A percentile compares a stretch with the other conserved stretches of the same genome.
These are phyloP conservation scores for Sechiopsis laciniata DNA, from an alignment of 306 rosid species.

Conservation along the genomic window DNA sequence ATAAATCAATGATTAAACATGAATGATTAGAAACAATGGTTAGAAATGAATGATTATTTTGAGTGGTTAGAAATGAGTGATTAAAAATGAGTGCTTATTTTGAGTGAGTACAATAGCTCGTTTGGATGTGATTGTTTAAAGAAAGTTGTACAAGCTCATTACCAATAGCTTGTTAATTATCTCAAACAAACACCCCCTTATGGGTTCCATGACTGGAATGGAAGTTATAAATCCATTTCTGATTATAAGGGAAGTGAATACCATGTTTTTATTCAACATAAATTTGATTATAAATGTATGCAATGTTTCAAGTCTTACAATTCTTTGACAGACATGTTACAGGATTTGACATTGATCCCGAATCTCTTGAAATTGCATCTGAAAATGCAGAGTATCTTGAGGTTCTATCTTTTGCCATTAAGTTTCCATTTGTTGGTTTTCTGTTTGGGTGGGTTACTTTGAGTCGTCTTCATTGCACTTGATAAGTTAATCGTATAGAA, in stretches of 20 bases:
- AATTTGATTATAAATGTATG: background rate
- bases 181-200: too few species aligned
- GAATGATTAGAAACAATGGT: too few species aligned
- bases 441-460: constrained; percentile 19
- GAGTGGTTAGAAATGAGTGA: too few species aligned
- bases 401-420: constrained; percentile 35
- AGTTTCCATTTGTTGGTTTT: background rate
- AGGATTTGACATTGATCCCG: constrained; percentile 84
- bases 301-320: constrained; percentile 6
- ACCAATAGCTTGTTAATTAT: too few species aligned
- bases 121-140: too few species aligned
- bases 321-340: constrained; percentile 68
- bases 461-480: constrained; percentile 18
- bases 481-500: background rate
- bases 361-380: constrained; percentile 75
- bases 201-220: background rate
- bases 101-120: too few species aligned
- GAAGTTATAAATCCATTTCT: background rate
- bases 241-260: background rate
- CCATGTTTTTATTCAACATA: background rate
- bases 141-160: too few species aligned
- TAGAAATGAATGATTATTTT: too few species aligned
- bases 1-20: too few species aligned
- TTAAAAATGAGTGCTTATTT: too few species aligned
- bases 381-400: constrained; percentile 78